A percentile compares a stretch with the other conserved stretches of the same genome.
phyloP scores from a whole-genome alignment of 169 alveolate genomes.

The Plasmodium inui region DNA sequence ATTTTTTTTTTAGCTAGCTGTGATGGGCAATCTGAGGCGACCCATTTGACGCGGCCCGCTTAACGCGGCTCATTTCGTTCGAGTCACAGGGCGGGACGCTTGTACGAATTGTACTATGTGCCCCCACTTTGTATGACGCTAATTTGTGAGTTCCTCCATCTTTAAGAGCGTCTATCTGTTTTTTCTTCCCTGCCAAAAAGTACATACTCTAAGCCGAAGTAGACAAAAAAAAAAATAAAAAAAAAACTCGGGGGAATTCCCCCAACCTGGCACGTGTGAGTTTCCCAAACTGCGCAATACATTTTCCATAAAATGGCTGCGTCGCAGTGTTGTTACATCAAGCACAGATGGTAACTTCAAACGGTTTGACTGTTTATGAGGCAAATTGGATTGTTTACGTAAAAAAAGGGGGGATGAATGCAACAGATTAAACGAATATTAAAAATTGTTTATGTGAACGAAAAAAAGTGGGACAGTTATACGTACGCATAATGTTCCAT shows the following conservation, averaged over 20 bases:
- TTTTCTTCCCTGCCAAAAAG: background rate
- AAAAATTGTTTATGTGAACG: background rate
- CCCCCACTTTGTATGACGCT: no score
- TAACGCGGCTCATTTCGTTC: no score
- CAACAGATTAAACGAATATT: background rate
- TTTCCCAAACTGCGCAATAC: background rate
- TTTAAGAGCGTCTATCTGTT: background rate
- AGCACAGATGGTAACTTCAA: background rate
- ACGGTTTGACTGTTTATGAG: background rate
- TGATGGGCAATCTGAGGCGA: background rate
- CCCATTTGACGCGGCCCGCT: no score
- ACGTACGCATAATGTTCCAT: background rate
- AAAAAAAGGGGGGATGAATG: background rate
- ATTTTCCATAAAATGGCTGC: background rate
- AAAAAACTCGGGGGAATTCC: background rate
- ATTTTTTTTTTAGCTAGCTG: constrained; percentile 3
- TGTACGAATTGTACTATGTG: no score
- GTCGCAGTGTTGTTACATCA: background rate
- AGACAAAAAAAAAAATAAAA: background rate
- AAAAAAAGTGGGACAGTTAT: background rate
- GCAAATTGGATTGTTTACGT: background rate
- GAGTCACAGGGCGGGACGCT: no score
- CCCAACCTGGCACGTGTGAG: background rate
- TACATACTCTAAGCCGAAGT: background rate
- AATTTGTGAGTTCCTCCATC: no score